Evolutionary conservation across 169 alveolate genomes (phyloP).

Genomic region (Babesia bovis): DNA sequence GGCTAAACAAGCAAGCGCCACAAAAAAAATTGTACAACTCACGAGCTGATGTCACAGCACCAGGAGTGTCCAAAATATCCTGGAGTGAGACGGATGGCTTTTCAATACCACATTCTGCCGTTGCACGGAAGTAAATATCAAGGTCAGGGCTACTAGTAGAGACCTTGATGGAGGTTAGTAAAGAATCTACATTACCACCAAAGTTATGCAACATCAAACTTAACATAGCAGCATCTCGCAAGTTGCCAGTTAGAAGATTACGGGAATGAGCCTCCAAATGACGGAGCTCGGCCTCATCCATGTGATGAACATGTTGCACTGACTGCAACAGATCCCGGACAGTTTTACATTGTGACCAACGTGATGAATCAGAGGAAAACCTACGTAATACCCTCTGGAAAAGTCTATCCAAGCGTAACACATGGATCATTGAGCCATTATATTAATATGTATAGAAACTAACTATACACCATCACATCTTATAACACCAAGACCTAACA

Average conservation of each 20-base stretch:
- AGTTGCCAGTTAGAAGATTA: slow-evolving; percentile 29
- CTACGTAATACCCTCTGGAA: neutral
- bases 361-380: too few relatives aligned
- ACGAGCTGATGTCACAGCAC: neutral
- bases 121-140: slow-evolving; percentile 33
- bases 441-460: too few relatives aligned
- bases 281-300: neutral
- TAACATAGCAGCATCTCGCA: slow-evolving; percentile 45
- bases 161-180: slow-evolving; percentile 10
- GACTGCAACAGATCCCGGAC: slow-evolving; percentile 22
- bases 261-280: slow-evolving; percentile 9
- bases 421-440: too few relatives aligned
- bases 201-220: slow-evolving; percentile 34
- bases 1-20: slow-evolving; percentile 1
- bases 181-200: slow-evolving; percentile 10
- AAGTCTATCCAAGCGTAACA: neutral
- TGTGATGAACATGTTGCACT: neutral
- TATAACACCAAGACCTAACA: too few relatives aligned
- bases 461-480: too few relatives aligned
- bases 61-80: neutral
- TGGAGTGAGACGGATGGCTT: neutral
- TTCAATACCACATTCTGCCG: slow-evolving; percentile 39
- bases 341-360: neutral
- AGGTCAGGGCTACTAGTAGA: neutral
- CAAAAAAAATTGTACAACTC: slow-evolving; percentile 29